Evolutionary conservation across 2,329 filamentous ascomycete species (phyloP).

Genomic region (Penicillium sp.): DNA sequence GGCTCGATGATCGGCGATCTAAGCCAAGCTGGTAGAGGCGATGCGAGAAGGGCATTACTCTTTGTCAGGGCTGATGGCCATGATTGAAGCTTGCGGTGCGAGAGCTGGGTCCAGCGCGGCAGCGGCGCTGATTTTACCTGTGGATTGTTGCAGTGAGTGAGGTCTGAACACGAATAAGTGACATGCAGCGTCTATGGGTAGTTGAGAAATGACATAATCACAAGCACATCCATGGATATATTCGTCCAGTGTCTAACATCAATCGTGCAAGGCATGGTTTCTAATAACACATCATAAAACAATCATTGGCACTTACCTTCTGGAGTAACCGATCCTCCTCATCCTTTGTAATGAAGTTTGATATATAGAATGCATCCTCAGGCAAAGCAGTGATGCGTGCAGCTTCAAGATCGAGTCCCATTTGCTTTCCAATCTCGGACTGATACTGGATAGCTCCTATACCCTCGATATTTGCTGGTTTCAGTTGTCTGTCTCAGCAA

Average conservation of each 20-base stretch:
- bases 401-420: conserved; percentile 28
- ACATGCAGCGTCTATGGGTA: not conserved
- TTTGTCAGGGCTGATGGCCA: conserved; percentile 82
- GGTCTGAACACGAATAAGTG: not conserved
- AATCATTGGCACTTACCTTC: conserved; percentile 55
- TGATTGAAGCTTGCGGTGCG: conserved; percentile 86
- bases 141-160: conserved; percentile 5
- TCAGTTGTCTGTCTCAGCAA: not conserved
- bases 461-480: not conserved
- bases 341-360: conserved; percentile 74
- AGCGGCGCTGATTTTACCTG: conserved; percentile 61
- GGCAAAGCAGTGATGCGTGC: conserved; percentile 36
- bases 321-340: conserved; percentile 71
- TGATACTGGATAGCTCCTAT: not conserved
- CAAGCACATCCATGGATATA: not conserved
- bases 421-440: not conserved
- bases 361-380: conserved; percentile 72
- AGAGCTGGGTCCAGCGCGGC: conserved; percentile 80
- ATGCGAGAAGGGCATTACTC: conserved; percentile 70
- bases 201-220: not conserved
- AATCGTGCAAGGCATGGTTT: not conserved
- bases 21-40: conserved; percentile 72
- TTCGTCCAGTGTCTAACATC: not conserved
- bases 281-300: not conserved
- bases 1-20: conserved; percentile 63